A percentile compares a stretch with the other conserved stretches of the same genome.
Conservation (phyloP, 495 filamentous ascomycete genomes). For the Pyrenopolyporus hunteri region DNA sequence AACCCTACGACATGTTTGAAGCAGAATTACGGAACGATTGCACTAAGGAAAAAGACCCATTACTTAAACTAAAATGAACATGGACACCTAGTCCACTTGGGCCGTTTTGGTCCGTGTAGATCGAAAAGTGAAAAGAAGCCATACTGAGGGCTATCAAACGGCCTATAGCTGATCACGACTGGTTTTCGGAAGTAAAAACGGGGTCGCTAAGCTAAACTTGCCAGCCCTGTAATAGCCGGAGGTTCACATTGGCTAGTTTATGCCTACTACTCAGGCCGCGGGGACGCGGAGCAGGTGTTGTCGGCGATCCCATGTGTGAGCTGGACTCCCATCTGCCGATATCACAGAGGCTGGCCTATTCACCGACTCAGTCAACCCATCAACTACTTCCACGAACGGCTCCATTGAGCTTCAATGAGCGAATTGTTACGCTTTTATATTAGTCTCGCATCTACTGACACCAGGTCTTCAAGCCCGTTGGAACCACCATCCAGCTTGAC, state of each 20-base stretch:
- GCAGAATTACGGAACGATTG: no score
- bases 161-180: slow-evolving; percentile 26
- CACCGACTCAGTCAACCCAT: no score
- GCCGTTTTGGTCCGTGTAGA: slow-evolving; percentile 14
- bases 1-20: background rate
- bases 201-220: slow-evolving; percentile 1
- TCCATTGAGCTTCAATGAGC: no score
- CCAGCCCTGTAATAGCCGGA: slow-evolving; percentile 14
- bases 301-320: slow-evolving; percentile 14
- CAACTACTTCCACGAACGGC: no score
- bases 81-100: background rate
- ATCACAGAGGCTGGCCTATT: no score
- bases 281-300: background rate
- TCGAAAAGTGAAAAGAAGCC: slow-evolving; percentile 16
- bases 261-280: slow-evolving; percentile 10
- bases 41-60: no score
- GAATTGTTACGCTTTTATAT: no score
- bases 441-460: no score
- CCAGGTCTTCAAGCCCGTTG: no score
- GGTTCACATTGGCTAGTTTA: slow-evolving; percentile 23
- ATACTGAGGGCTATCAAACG: slow-evolving; percentile 32
- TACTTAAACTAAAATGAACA: slow-evolving; percentile 5
- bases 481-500: no score
- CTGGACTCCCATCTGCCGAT: background rate
- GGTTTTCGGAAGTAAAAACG: slow-evolving; percentile 14